Percentiles rank a stretch among this genome's conserved stretches.
These are phyloP conservation scores for Trametes sp. DNA, from an alignment of 1,284 basidiomycete species.

Conservation along the genomic window DNA sequence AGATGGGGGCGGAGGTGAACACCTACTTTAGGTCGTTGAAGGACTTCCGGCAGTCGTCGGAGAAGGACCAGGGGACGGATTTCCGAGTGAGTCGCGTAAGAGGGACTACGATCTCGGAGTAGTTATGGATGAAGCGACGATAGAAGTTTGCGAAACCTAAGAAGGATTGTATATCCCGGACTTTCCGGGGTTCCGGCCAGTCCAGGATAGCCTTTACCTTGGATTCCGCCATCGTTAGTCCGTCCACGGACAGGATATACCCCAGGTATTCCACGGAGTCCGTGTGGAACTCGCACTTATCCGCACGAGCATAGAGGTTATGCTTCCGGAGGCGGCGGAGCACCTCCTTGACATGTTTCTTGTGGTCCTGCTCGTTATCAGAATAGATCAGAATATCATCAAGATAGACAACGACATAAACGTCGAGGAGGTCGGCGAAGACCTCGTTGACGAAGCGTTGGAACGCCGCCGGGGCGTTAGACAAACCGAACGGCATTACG, in stretches of 20 bases:
- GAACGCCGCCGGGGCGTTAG: constrained; percentile 39
- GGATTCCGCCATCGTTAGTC: constrained; percentile 45
- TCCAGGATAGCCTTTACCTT: constrained; percentile 41
- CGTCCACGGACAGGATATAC: constrained; percentile 41
- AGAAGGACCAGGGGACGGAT: constrained; percentile 34
- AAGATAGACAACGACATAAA: constrained; percentile 34
- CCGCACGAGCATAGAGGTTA: constrained; percentile 44
- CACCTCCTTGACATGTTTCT: constrained; percentile 41
- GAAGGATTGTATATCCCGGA: constrained; percentile 24
- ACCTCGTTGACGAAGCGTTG: constrained; percentile 37
- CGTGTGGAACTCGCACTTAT: constrained; percentile 49
- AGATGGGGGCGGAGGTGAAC: constrained; percentile 10
- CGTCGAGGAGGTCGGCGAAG: constrained; percentile 34
- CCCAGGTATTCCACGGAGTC: constrained; percentile 49
- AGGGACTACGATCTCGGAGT: constrained; percentile 42
- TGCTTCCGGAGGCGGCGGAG: constrained; percentile 43
- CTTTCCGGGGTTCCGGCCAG: constrained; percentile 26
- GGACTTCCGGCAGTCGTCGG: constrained; percentile 3
- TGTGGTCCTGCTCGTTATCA: constrained; percentile 33
- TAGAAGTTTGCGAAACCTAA: constrained; percentile 25
- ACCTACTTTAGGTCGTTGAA: constrained; percentile 15
- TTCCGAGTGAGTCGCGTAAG: constrained; percentile 43
- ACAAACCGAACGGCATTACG: constrained; percentile 47
- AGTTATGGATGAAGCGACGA: constrained; percentile 46
- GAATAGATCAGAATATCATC: constrained; percentile 40